These are phyloP conservation scores for Colletotrichum falcatum DNA, from an alignment of 2,329 filamentous ascomycete genomes.

Conservation along the genomic window DNA sequence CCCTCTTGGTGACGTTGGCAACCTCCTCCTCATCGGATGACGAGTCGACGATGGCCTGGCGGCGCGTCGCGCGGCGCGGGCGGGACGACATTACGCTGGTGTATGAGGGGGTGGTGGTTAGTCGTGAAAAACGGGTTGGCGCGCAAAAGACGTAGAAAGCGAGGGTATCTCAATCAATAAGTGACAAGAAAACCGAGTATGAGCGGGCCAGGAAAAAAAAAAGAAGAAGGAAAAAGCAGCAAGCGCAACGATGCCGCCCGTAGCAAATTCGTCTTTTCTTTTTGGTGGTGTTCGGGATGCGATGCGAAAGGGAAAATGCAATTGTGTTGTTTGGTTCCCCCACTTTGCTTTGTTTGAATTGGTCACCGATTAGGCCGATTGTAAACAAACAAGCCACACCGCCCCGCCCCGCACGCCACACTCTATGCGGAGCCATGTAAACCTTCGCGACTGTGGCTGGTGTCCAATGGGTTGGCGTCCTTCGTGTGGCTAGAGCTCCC, in stretches of 20 bases:
- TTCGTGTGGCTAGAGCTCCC: conserved; percentile 31
- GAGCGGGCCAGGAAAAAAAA: neutral
- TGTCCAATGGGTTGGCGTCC: neutral
- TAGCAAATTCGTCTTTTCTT: conserved; percentile 1
- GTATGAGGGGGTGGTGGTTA: conserved; percentile 1
- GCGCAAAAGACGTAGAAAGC: conserved; percentile 7
- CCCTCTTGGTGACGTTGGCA: conserved; percentile 64
- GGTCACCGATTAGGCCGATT: conserved; percentile 40
- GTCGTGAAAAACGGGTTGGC: conserved; percentile 4
- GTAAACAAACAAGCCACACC: conserved; percentile 43
- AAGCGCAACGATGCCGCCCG: conserved; percentile 16
- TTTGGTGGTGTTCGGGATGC: conserved; percentile 13
- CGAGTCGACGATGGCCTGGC: conserved; percentile 81
- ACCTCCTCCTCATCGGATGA: conserved; percentile 79
- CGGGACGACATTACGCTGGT: conserved; percentile 43
- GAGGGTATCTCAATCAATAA: conserved; percentile 33
- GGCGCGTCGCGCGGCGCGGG: conserved; percentile 68
- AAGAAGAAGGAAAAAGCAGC: neutral
- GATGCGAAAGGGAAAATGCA: conserved; percentile 25
- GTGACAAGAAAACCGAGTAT: conserved; percentile 21
- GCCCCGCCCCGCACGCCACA: conserved; percentile 1
- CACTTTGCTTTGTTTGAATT: conserved; percentile 41
- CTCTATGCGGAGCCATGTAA: conserved; percentile 4
- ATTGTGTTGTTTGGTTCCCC: conserved; percentile 38
- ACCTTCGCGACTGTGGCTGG: conserved; percentile 34